Evolutionary conservation across 2,329 filamentous ascomycete genomes (phyloP), one percentile per base, ranked within the genome.

Genomic region (Trichophyton verrucosum): DNA sequence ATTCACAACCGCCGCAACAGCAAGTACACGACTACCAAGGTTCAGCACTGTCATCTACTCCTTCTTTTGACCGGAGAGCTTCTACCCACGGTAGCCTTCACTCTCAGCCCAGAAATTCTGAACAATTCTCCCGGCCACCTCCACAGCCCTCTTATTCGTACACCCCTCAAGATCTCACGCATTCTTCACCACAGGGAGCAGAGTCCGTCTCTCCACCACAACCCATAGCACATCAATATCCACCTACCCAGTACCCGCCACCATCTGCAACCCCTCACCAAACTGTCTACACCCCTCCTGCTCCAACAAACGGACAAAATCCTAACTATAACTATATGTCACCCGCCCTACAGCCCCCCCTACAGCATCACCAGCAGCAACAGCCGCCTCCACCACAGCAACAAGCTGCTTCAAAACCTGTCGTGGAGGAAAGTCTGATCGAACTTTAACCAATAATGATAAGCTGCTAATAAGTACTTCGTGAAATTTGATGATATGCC

Each of bases 341-440:
- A 13, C 46, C 55, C 40, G 42, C 56, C 17, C 36, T 59, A 27
- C 77, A 76, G 59, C 62, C 61, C 27, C 62, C 62, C 55, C 64
- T 57, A 65, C 72, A 85, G 62, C 82, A 86, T 70, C 79, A 82
- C 30, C 33, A 38, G 33, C 33, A 38, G 11, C 83, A 82, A 59
- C 83, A 82, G 59, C 69, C 81, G 53, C 70, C 72, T 60, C 74
- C 77, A 47, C 82, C 86, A 70, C 79, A 82, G 30, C 83, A 82
- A 59, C 83, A 82, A 58, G 69, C 81, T 53, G 70, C 72, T 60
- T 74, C 77, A 47, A 76, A 80, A 66, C 70, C 79, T 73, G 70
- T 87, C n/a, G 27, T 53, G 55, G 88, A 92, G 73, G 89, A 92
- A 73, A 87, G 85, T 62, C 74, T 94, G 68, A 94, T 94, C 73